Percentiles rank a stretch among this genome's conserved stretches.
These are phyloP conservation scores for Diaporthe citrichinensis DNA, from an alignment of 2,329 filamentous ascomycete species.

Conservation along the genomic window DNA sequence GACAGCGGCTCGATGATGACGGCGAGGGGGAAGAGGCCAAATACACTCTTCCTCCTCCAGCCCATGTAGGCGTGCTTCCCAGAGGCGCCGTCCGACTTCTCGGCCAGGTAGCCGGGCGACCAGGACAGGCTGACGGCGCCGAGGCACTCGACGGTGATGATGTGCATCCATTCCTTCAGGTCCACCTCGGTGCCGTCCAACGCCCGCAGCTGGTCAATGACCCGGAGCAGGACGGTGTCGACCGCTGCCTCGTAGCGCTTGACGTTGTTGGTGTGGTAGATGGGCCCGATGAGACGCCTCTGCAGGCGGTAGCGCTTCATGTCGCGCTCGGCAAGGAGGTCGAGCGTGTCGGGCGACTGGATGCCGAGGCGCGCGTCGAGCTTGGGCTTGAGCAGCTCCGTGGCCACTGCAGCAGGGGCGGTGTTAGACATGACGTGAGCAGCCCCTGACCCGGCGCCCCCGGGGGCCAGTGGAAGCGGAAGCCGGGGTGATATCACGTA, in stretches of 20 bases:
- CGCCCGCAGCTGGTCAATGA: constrained; percentile 52
- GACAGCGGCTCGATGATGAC: constrained; percentile 57
- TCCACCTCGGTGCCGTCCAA: constrained; percentile 59
- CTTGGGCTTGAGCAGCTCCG: constrained; percentile 58
- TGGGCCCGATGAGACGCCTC: constrained; percentile 62
- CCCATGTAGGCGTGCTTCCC: constrained; percentile 63
- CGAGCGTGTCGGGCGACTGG: constrained; percentile 60
- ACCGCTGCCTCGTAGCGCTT: constrained; percentile 57
- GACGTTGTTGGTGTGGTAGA: constrained; percentile 61
- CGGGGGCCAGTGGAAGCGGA: not conserved
- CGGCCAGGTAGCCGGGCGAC: constrained; percentile 63
- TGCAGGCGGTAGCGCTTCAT: constrained; percentile 63
- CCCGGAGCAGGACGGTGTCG: constrained; percentile 56
- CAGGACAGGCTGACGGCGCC: constrained; percentile 65
- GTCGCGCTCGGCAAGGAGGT: constrained; percentile 65
- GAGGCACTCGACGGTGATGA: constrained; percentile 66
- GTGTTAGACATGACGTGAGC: not conserved
- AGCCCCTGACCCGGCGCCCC: constrained; percentile 1
- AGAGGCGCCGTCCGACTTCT: constrained; percentile 61
- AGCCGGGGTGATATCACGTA: constrained; percentile 47
- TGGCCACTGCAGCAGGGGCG: constrained; percentile 56
- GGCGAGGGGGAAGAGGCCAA: constrained; percentile 63
- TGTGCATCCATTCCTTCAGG: constrained; percentile 70
- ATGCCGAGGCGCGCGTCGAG: constrained; percentile 55
- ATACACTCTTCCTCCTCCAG: constrained; percentile 67